Evolutionary conservation across 2,329 filamentous ascomycete species (phyloP), one percentile per base, ranked within the genome.

Genomic region (Geosmithia putterillii): DNA sequence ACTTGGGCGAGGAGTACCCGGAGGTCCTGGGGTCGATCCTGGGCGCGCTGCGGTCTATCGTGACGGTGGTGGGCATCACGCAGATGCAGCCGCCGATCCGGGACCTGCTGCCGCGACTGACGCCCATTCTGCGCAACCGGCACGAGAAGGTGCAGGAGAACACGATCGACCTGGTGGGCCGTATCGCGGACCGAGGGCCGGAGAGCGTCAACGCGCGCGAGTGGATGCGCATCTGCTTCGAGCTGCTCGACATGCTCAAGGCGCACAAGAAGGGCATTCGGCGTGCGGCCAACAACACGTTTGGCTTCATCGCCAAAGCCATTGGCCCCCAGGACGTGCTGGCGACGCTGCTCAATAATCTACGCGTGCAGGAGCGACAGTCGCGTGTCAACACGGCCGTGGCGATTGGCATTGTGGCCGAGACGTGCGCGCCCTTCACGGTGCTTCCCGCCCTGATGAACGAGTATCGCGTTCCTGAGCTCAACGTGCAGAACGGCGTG

Each of bases 151-250:
- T 98, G 38, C 92, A 98, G 61, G 92, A 98, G 57, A 98, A 98
- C 64, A 96, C 92, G 0, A 96, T 98, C 54, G 92, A 98, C 60
- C 74, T 98, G 2, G 92, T 98, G 18, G 92, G 92, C 44, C 90
- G 92, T 71, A 96, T 98, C 53, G 92, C 94, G 15, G 92, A 98
- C 64, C 85, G 92, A 51, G 94, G 92, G 1, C 89, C 92, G 1
- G 92, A 98, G 63, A 90, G 85, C 49, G 92, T 98, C 59, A 95
- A 95, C 58, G 89, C 92, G 14, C 79, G 92, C 56, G 92, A 98
- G 65, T 98, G 92, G 92, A 98, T 98, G 94, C 82, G 92, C 60
- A 98, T 98, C 61, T 98, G 92, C 67, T 98, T 98, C 63, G 92
- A 98, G 68, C 72, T 98, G 43, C 79, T 98, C 23, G 92, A 98